These are phyloP conservation scores for Caloboletus firmus DNA, from an alignment of 1,284 basidiomycete genomes.

Conservation along the genomic window DNA sequence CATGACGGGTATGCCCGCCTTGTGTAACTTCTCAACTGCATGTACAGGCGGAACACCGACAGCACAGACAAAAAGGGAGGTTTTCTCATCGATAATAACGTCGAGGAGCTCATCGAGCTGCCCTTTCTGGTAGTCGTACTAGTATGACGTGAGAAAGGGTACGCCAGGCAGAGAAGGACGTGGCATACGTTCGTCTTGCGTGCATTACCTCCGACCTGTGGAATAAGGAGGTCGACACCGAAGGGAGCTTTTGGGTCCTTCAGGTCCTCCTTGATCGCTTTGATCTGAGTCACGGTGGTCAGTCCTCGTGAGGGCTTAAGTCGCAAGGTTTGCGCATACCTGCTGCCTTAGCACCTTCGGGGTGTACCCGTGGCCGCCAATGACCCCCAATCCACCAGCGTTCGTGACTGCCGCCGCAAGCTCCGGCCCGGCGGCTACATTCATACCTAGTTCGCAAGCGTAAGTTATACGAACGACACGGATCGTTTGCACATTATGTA, in stretches of 20 bases:
- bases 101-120: constrained; percentile 77
- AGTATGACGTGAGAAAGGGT: constrained; percentile 3
- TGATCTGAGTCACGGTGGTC: constrained; percentile 60
- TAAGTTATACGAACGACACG: constrained; percentile 1
- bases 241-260: constrained; percentile 75
- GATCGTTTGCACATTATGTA: constrained; percentile 15
- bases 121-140: constrained; percentile 83
- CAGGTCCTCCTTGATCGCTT: constrained; percentile 68
- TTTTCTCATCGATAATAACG: constrained; percentile 85
- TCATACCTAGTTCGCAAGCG: constrained; percentile 60
- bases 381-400: constrained; percentile 80
- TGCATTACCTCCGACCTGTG: constrained; percentile 78
- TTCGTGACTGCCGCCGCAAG: constrained; percentile 87
- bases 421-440: constrained; percentile 84
- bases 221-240: constrained; percentile 84
- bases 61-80: constrained; percentile 82
- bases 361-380: constrained; percentile 83
- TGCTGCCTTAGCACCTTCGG: constrained; percentile 71
- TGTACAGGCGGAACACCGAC: constrained; percentile 80
- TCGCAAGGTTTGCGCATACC: constrained; percentile 38
- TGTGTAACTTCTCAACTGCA: constrained; percentile 77
- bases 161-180: neutral
- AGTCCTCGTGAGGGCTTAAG: constrained; percentile 1
- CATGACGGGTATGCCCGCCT: constrained; percentile 80
- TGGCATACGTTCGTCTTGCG: constrained; percentile 78